Base-by-base conservation (phyloP, 768 basidiomycete genomes). In the Filobasidium wieringae region DNA sequence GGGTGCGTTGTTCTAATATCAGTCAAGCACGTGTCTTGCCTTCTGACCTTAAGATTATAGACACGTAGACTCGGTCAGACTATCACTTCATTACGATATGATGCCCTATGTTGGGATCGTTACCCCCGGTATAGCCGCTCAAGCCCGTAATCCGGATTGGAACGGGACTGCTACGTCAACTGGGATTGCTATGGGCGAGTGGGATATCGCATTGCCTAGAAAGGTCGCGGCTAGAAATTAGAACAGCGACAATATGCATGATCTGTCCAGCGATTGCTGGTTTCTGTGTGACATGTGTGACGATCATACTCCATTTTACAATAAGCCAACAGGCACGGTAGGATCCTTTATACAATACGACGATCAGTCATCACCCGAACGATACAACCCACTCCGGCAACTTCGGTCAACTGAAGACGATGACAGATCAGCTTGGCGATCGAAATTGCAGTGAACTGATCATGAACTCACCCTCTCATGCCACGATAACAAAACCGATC, bases 341-440 rank as follows among this genome's bases (percentile, higher is more conserved):
- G 37, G 31, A 22, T 34, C 11, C 12, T 32, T 77, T 72, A 85
- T 53, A 84, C 79, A 40, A 76, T 72, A 65, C 79, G 75, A 39
- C 83, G 78, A 71, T 85, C 84, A 29, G 83, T 82, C 83, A 85
- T 84, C 59, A 82, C 83, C 60, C 91, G 79, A 63, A 95, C 90
- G 72, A 96, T 97, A 72, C 88, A 93, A 1, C 91, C 93, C 2
- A 86, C 88, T 15, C 93, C 92, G 12, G 90, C 90, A 14, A 86
- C 82, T 72, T 96, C 93, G 14, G 90, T 91, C 71, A 96, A 76
- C 91, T 96, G 65, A 33, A n/a, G 32, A 11, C 32, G 4, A 19
- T 30, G 47, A 39, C 52, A 31, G 39, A 17, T 2, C 5, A 40
- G 26, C 26, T 17, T 17, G 22, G 14, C 9, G n/a, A 14, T 27